Conservation (phyloP, 306 rosid genomes). For the Trichosanthes truncata region DNA sequence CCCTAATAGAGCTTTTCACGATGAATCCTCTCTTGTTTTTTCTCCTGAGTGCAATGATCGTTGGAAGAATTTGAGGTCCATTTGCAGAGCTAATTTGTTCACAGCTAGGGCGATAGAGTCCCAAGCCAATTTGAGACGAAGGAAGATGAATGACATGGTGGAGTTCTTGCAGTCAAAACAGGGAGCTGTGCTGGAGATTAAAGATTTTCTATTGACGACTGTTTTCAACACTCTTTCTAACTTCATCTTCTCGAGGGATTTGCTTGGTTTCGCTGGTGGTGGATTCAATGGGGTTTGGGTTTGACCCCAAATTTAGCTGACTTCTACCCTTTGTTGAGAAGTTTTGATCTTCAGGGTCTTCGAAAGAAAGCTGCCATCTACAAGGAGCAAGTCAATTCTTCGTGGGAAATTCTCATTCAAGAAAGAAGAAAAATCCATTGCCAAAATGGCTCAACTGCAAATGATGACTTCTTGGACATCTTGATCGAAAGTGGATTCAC, state of each 20-base stretch:
- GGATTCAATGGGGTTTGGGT: not conserved
- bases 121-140: not conserved
- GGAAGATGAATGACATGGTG: not conserved
- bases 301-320: constrained; percentile 9
- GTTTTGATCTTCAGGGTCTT: constrained; percentile 8
- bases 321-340: not conserved
- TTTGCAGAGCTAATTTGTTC: constrained; percentile 1
- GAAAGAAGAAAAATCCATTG: not conserved
- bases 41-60: not conserved
- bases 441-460: no score
- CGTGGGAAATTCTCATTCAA: not conserved
- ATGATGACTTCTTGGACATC: not conserved
- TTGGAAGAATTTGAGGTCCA: not conserved
- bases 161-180: not conserved
- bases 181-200: not conserved
- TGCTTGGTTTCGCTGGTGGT: not conserved
- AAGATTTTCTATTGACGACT: not conserved
- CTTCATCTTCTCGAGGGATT: constrained; percentile 1
- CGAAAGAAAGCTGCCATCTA: not conserved
- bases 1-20: not conserved
- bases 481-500: not conserved
- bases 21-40: not conserved
- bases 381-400: not conserved
- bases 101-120: not conserved
- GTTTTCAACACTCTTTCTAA: constrained; percentile 6